Evolutionary conservation across 2,329 filamentous ascomycete genomes (phyloP).

Genomic region (Cordyceps fumosorosea): DNA sequence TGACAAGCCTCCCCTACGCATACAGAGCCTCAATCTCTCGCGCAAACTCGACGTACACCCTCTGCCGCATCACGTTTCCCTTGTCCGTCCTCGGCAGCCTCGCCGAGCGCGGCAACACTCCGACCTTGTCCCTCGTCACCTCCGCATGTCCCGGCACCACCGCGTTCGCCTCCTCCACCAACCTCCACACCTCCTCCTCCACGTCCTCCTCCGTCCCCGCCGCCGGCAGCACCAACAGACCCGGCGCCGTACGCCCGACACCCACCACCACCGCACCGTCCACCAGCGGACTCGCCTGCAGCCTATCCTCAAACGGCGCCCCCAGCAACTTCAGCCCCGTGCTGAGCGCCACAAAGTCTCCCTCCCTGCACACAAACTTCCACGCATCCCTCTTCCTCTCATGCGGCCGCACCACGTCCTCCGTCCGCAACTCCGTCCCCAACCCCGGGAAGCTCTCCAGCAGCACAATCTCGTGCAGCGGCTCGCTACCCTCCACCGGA

Average conservation of each 20-base stretch:
- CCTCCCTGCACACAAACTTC: not conserved
- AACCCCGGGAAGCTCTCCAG: not conserved
- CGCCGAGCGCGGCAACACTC: not conserved
- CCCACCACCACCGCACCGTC: not conserved
- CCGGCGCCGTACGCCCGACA: not conserved
- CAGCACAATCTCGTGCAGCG: not conserved
- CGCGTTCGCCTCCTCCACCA: not conserved
- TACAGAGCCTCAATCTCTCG: constrained; percentile 5
- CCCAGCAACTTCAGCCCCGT: not conserved
- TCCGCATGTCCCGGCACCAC: not conserved
- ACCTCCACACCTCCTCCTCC: not conserved
- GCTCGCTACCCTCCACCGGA: not conserved
- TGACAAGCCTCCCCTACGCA: not conserved
- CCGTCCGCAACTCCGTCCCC: not conserved
- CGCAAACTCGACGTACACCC: not conserved
- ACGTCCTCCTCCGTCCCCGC: not conserved
- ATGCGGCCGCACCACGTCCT: constrained; percentile 5
- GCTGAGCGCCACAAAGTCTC: constrained; percentile 2
- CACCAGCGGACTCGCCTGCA: constrained; percentile 1
- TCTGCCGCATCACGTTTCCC: constrained; percentile 2
- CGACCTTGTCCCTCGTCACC: not conserved
- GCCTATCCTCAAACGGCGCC: not conserved
- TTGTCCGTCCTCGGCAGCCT: constrained; percentile 7
- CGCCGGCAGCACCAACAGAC: not conserved
- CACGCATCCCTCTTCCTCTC: not conserved